Evolutionary conservation across 2,329 filamentous ascomycete genomes (phyloP).

Genomic region (Claviceps digitariae): DNA sequence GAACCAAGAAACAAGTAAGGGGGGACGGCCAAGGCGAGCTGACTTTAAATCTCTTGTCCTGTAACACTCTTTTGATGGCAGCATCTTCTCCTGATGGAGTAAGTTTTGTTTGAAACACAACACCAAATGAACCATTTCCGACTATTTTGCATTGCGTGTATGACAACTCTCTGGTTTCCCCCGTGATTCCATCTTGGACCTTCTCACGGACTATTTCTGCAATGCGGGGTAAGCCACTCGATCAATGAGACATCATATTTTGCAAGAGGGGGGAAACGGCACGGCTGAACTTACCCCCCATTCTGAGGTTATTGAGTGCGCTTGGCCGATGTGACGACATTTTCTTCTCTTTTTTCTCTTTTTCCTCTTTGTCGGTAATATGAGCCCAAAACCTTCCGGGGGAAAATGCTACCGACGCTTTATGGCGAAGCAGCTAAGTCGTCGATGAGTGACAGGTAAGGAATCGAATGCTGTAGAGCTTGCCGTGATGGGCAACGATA

Average conservation of each 20-base stretch:
- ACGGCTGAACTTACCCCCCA: conserved; percentile 67
- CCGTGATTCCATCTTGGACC: conserved; percentile 94
- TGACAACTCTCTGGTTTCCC: conserved; percentile 90
- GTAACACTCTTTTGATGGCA: conserved; percentile 95
- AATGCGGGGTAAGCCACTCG: conserved; percentile 13
- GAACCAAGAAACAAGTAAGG: not conserved
- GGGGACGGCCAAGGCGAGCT: conserved; percentile 1
- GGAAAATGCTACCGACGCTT: conserved; percentile 13
- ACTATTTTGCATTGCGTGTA: conserved; percentile 99
- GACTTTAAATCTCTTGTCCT: conserved; percentile 99
- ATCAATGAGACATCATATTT: conserved; percentile 4
- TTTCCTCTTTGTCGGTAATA: conserved; percentile 6
- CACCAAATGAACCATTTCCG: conserved; percentile 95
- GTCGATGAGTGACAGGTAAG: conserved; percentile 17
- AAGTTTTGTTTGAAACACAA: conserved; percentile 98
- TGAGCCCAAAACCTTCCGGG: conserved; percentile 13
- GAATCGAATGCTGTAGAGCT: conserved; percentile 14
- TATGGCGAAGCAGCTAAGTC: conserved; percentile 11
- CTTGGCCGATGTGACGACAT: conserved; percentile 91
- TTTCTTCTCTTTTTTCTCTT: conserved; percentile 11
- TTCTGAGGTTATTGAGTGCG: conserved; percentile 76
- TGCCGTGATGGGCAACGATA: conserved; percentile 24
- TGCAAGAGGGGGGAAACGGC: conserved; percentile 4
- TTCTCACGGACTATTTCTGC: conserved; percentile 96
- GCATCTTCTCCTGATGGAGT: conserved; percentile 97